These are phyloP conservation scores for Kluyveromyces starmeri DNA, from an alignment of 805 yeast genomes.

Conservation along the genomic window DNA sequence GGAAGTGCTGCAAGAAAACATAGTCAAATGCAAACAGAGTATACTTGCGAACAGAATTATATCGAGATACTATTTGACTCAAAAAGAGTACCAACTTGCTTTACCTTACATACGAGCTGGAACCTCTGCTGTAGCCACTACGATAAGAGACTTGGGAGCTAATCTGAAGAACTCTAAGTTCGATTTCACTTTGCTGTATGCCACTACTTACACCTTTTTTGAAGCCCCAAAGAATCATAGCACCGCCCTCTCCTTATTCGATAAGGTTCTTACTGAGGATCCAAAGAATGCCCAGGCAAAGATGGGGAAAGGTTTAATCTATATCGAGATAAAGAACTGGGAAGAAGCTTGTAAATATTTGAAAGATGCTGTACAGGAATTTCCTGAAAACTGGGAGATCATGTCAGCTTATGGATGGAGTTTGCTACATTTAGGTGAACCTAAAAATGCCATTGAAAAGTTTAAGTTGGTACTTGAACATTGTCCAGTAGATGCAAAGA, in stretches of 20 bases:
- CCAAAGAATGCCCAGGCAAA: slow-evolving; percentile 49
- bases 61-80: slow-evolving; percentile 48
- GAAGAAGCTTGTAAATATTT: slow-evolving; percentile 47
- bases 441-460: slow-evolving; percentile 35
- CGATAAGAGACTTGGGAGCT: slow-evolving; percentile 39
- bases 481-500: slow-evolving; percentile 38
- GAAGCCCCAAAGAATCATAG: slow-evolving; percentile 86
- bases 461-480: slow-evolving; percentile 21
- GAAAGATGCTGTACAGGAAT: slow-evolving; percentile 37
- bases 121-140: slow-evolving; percentile 42
- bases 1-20: slow-evolving; percentile 43
- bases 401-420: slow-evolving; percentile 75
- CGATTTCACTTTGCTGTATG: slow-evolving; percentile 57
- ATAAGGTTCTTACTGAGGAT: slow-evolving; percentile 42
- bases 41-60: slow-evolving; percentile 59
- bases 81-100: slow-evolving; percentile 56
- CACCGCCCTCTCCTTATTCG: slow-evolving; percentile 65
- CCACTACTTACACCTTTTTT: slow-evolving; percentile 67
- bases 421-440: slow-evolving; percentile 43
- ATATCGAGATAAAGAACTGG: slow-evolving; percentile 54
- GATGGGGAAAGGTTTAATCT: slow-evolving; percentile 75
- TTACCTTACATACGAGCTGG: slow-evolving; percentile 53
- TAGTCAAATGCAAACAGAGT: slow-evolving; percentile 36
- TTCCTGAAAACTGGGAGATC: slow-evolving; percentile 52
- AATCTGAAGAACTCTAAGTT: slow-evolving; percentile 43